Evolutionary conservation across 2,329 filamentous ascomycete species (phyloP).

Genomic region (Colletotrichum sp.): DNA sequence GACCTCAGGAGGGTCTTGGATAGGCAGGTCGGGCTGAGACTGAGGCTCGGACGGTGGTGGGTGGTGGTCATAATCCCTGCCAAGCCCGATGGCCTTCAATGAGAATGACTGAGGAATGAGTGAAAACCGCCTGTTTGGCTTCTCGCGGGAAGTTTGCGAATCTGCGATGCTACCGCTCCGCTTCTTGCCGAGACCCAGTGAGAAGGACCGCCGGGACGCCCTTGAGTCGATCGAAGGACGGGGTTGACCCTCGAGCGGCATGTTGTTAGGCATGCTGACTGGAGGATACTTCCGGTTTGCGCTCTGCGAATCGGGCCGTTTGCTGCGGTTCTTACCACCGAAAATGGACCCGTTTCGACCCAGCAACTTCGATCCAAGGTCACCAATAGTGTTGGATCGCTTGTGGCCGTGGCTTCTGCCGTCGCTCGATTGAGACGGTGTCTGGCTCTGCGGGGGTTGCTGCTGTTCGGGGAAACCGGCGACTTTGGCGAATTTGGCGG

Average conservation of each 20-base stretch:
- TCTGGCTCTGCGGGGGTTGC: constrained; percentile 22
- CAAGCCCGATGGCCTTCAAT: constrained; percentile 66
- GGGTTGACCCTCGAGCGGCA: constrained; percentile 62
- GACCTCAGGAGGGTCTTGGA: constrained; percentile 50
- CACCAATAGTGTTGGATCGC: constrained; percentile 78
- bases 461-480: constrained; percentile 65
- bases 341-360: constrained; percentile 84
- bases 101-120: constrained; percentile 70
- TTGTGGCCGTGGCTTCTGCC: constrained; percentile 62
- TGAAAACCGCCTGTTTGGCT: constrained; percentile 70
- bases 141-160: constrained; percentile 62
- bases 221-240: constrained; percentile 75
- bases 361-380: constrained; percentile 83
- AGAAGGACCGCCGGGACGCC: constrained; percentile 71
- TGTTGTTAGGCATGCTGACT: constrained; percentile 83
- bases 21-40: constrained; percentile 58
- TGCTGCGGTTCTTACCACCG: constrained; percentile 60
- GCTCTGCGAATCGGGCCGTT: constrained; percentile 47
- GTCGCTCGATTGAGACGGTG: constrained; percentile 22
- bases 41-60: constrained; percentile 47
- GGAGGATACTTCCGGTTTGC: constrained; percentile 78
- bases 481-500: constrained; percentile 62
- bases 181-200: constrained; percentile 73
- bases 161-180: constrained; percentile 69
- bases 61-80: constrained; percentile 56